Conservation (phyloP, 768 basidiomycete genomes). For the Russula sp. region DNA sequence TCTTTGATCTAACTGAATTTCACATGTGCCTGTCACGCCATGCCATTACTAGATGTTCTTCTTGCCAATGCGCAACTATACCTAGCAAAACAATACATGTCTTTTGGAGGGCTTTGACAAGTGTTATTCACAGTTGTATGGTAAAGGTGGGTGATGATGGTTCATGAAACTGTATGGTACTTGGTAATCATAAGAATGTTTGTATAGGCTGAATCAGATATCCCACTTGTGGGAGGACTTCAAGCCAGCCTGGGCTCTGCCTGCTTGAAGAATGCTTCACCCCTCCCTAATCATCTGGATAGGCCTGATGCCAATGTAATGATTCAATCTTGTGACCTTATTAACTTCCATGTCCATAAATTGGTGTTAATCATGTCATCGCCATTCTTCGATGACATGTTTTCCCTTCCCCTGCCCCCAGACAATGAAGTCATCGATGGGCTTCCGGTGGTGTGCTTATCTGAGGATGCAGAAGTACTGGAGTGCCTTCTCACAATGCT, state of each 20-base stretch:
- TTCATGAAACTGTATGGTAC: no score
- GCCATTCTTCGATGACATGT: slow-evolving; percentile 14
- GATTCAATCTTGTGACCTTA: slow-evolving; percentile 5
- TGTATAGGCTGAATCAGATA: slow-evolving; percentile 2
- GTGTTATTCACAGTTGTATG: neutral
- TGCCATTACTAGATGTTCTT: neutral
- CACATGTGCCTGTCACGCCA: neutral
- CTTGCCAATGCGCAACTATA: neutral
- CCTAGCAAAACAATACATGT: neutral
- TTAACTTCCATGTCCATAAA: slow-evolving; percentile 16
- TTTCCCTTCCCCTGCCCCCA: slow-evolving; percentile 13
- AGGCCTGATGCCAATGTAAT: neutral
- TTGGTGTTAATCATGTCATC: slow-evolving; percentile 2
- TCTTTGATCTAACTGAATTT: neutral
- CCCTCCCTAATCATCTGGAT: neutral
- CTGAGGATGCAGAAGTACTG: slow-evolving; percentile 6
- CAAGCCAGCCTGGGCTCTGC: neutral
- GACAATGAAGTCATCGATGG: neutral
- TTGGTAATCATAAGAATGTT: neutral
- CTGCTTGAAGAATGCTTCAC: neutral
- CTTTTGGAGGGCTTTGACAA: slow-evolving; percentile 1
- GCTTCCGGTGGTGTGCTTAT: slow-evolving; percentile 2
- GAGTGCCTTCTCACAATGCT: slow-evolving; percentile 3
- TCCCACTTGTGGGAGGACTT: neutral
- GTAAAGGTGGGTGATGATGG: neutral